Conservation (phyloP, 2,329 filamentous ascomycete species). For the Exophiala lecanii-corni region DNA sequence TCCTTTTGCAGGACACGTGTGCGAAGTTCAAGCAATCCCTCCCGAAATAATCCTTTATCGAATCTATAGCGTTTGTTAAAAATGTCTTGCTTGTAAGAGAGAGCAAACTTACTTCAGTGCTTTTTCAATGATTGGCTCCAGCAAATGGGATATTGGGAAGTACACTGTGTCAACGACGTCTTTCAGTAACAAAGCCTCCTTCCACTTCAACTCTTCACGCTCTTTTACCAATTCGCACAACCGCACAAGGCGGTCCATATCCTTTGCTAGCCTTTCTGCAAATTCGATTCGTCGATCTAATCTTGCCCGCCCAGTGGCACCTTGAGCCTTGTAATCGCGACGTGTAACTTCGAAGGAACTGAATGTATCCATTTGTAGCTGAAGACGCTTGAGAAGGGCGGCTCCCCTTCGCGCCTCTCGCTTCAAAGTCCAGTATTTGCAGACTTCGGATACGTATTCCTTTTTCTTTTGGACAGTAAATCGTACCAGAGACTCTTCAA, state of each 20-base stretch:
- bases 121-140: conserved; percentile 74
- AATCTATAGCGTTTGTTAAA: conserved; percentile 24
- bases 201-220: conserved; percentile 72
- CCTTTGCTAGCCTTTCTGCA: conserved; percentile 60
- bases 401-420: conserved; percentile 87
- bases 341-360: conserved; percentile 96
- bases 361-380: conserved; percentile 93
- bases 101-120: conserved; percentile 66
- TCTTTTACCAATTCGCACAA: conserved; percentile 68
- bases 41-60: conserved; percentile 52
- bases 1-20: conserved; percentile 51
- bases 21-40: conserved; percentile 51
- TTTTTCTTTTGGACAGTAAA: conserved; percentile 84
- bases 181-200: conserved; percentile 69
- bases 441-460: conserved; percentile 78
- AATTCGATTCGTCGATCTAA: conserved; percentile 84
- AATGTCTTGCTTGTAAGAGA: conserved; percentile 13
- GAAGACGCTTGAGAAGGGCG: conserved; percentile 84
- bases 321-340: conserved; percentile 94
- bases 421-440: conserved; percentile 97
- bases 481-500: conserved; percentile 75
- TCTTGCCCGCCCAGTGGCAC: conserved; percentile 71
- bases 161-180: conserved; percentile 84
- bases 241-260: conserved; percentile 70
- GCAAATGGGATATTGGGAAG: conserved; percentile 75